phyloP scores from a whole-genome alignment of 768 basidiomycete species.

The Mycena kentingensis region DNA sequence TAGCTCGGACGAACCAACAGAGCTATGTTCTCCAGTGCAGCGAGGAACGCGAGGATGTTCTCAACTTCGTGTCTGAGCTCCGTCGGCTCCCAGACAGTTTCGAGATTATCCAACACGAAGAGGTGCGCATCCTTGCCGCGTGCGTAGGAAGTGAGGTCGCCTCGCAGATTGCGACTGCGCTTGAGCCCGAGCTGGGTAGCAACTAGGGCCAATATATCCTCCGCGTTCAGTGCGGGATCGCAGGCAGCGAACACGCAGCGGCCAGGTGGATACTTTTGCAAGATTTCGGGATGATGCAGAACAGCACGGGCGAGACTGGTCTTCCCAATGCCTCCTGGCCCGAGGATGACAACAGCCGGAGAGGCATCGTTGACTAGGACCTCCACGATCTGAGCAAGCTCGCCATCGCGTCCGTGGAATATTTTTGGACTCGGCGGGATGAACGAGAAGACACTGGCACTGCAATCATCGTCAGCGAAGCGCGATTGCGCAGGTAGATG shows the following conservation, averaged over 20 bases:
- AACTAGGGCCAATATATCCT: not conserved
- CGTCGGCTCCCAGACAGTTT: conserved; percentile 2
- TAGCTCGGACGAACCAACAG: not conserved
- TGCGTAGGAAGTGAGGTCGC: not conserved
- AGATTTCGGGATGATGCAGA: not conserved
- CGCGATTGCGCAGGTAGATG: too few relatives aligned
- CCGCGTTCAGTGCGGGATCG: not conserved
- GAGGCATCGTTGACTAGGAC: not conserved
- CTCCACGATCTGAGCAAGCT: not conserved
- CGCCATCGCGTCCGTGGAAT: not conserved
- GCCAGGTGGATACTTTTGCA: not conserved
- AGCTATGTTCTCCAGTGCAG: not conserved
- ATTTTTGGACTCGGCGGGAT: not conserved
- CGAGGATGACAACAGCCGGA: not conserved
- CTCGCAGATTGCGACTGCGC: not conserved
- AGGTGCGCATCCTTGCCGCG: not conserved
- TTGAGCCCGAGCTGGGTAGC: not conserved
- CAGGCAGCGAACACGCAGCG: not conserved
- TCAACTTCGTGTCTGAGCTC: not conserved
- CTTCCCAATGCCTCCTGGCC: not conserved
- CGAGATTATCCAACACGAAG: not conserved
- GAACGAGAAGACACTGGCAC: not conserved
- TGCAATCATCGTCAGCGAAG: not conserved
- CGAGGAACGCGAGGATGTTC: not conserved
- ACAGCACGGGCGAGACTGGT: not conserved